Conservation (phyloP, 495 filamentous ascomycete species). For the Ramalina intermedia region DNA sequence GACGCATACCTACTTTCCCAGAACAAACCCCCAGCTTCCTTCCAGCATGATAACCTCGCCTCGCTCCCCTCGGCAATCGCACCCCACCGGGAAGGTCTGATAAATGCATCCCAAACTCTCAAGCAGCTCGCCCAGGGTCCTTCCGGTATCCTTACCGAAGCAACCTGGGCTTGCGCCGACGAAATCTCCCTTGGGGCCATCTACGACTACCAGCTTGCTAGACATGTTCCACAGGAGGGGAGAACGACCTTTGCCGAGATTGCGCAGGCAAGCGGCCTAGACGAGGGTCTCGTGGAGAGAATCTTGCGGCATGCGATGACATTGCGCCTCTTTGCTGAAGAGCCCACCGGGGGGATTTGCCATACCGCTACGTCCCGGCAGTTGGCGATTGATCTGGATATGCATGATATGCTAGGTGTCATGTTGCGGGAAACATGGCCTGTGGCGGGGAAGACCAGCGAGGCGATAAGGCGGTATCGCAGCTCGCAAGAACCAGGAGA, state of each 20-base stretch:
- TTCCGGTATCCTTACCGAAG: not conserved
- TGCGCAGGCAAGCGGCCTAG: not conserved
- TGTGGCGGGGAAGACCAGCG: constrained; percentile 7
- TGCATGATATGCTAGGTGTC: not conserved
- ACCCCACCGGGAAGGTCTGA: not conserved
- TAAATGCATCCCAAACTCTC: not conserved
- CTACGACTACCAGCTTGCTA: not conserved
- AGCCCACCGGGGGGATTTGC: not conserved
- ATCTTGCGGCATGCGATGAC: constrained; percentile 2
- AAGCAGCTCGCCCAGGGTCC: constrained; percentile 1
- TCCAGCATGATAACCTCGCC: not conserved
- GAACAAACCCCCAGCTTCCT: not conserved
- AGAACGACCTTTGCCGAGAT: not conserved
- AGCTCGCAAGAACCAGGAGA: constrained; percentile 16
- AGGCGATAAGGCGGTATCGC: constrained; percentile 15
- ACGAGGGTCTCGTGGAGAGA: not conserved
- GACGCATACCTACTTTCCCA: not conserved
- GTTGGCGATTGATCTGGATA: not conserved
- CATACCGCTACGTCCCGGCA: constrained; percentile 2
- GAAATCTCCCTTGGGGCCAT: not conserved
- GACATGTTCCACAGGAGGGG: not conserved
- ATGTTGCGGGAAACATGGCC: not conserved
- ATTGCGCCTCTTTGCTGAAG: not conserved
- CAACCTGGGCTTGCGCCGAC: not conserved
- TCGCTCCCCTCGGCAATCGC: not conserved